Base-by-base conservation (phyloP, 2,329 filamentous ascomycete genomes). In the Fusarium torreyae region DNA sequence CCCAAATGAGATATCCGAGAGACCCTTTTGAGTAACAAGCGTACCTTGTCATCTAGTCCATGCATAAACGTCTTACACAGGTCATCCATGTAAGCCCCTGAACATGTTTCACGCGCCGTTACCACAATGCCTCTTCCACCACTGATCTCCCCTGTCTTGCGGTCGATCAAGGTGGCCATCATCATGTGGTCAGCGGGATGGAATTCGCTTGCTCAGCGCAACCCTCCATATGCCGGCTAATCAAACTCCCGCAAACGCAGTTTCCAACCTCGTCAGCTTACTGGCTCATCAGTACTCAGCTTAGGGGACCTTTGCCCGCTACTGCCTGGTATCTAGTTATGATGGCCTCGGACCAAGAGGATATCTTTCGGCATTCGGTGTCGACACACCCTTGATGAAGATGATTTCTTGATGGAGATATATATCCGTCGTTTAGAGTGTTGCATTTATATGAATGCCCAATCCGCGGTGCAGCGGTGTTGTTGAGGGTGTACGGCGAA, bases 291-390 rank as follows among this genome's bases (percentile, higher is more conserved):
- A 13, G 13, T 20, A 10, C 20, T 44, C 17, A 28, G 26, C 22
- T 18, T 10, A 13, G 22, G 42, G 52, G 10, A 48, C 28, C 15
- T 60, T 34, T 62, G 44, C 9, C n/a, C 20, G 33, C 17, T n/a
- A 22, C 20, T 10, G 10, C 33, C 15, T 10, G 28, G 51, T 49
- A 50, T 20, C 18, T 40, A 22, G 6, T 6, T 22, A 22, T n/a
- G 38, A 26, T 20, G 33, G 42, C 13, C 26, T 60, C 57, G 64
- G 58, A 52, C 38, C 28, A 6, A 45, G 13, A 48, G 65, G 64
- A 60, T 34, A 54, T 68, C 48, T 60, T 60, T 68, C 65, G 65
- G 65, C 17, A 18, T 68, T 68, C 65, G 65, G 65, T 31, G 44
- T 60, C 44, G 18, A 39, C 28, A 18, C 43, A 42, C 44, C 43